These are phyloP conservation scores for Ilyonectria robusta DNA, from an alignment of 2,329 filamentous ascomycete genomes.

Conservation along the genomic window DNA sequence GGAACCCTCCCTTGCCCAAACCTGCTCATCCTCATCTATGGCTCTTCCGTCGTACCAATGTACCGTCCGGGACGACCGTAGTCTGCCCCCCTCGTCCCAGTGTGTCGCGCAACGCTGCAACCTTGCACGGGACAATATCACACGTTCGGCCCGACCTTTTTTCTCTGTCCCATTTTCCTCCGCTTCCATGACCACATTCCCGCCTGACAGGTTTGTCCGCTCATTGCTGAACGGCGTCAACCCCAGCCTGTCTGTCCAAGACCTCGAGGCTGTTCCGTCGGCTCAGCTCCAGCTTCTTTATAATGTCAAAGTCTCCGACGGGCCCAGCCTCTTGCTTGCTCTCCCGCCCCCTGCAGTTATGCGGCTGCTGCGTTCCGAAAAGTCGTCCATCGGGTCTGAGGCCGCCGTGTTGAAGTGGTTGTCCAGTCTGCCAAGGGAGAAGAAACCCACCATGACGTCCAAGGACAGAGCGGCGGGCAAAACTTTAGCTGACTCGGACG, in stretches of 20 bases:
- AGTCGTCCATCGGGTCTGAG: slow-evolving; percentile 60
- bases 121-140: slow-evolving; percentile 45
- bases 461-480: slow-evolving; percentile 23
- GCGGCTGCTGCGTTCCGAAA: slow-evolving; percentile 64
- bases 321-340: slow-evolving; percentile 57
- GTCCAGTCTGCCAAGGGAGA: slow-evolving; percentile 40
- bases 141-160: slow-evolving; percentile 45
- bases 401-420: slow-evolving; percentile 63
- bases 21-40: slow-evolving; percentile 33
- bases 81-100: slow-evolving; percentile 41
- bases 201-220: slow-evolving; percentile 44
- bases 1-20: slow-evolving; percentile 3
- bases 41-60: slow-evolving; percentile 48
- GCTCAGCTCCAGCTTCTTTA: slow-evolving; percentile 59
- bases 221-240: slow-evolving; percentile 44
- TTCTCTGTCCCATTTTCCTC: slow-evolving; percentile 39
- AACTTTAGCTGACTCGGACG: background rate
- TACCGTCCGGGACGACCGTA: slow-evolving; percentile 46
- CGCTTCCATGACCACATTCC: slow-evolving; percentile 41
- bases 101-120: slow-evolving; percentile 46
- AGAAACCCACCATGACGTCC: slow-evolving; percentile 22
- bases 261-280: slow-evolving; percentile 52
- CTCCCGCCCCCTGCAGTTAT: slow-evolving; percentile 59
- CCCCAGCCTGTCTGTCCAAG: slow-evolving; percentile 43
- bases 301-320: slow-evolving; percentile 59